Percentiles rank a stretch among this genome's conserved stretches.
Conservation (phyloP, 495 filamentous ascomycete genomes). For the Penicillium riverlandense region DNA sequence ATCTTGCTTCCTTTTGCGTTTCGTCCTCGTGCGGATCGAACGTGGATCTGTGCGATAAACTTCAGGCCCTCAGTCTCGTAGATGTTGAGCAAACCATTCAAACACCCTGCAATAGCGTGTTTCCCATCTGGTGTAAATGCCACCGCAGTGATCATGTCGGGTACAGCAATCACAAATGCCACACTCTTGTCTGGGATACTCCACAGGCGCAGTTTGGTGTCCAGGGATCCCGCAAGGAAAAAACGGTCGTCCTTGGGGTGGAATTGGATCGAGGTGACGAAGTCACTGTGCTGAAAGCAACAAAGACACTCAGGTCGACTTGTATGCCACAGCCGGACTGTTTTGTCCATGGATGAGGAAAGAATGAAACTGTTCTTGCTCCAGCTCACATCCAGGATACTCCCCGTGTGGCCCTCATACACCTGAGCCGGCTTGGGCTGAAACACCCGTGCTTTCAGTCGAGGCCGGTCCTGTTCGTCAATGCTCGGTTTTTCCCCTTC, state of each 20-base stretch:
- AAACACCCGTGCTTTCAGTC: conserved; percentile 89
- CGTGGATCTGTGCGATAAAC: conserved; percentile 75
- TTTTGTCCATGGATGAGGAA: conserved; percentile 97
- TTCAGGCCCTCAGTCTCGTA: conserved; percentile 94
- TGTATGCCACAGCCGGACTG: conserved; percentile 90
- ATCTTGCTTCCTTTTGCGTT: conserved; percentile 98
- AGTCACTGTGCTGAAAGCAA: conserved; percentile 94
- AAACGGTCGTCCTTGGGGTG: conserved; percentile 94
- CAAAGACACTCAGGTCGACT: conserved; percentile 81
- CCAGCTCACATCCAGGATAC: conserved; percentile 91
- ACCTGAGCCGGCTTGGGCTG: conserved; percentile 65
- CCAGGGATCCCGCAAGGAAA: conserved; percentile 89
- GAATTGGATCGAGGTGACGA: conserved; percentile 90
- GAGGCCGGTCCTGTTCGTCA: conserved; percentile 35
- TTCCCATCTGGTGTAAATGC: conserved; percentile 90
- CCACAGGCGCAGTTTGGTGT: conserved; percentile 90
- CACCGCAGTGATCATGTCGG: conserved; percentile 89
- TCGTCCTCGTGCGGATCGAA: conserved; percentile 79
- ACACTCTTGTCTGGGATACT: conserved; percentile 96
- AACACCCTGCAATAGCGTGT: conserved; percentile 79
- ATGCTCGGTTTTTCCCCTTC: conserved; percentile 53
- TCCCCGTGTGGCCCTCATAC: conserved; percentile 78
- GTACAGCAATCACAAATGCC: conserved; percentile 74
- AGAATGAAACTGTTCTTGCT: conserved; percentile 99
- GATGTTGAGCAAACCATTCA: conserved; percentile 82